Base-by-base conservation (phyloP, 345 rosid genomes). In the Microcos paniculata region DNA sequence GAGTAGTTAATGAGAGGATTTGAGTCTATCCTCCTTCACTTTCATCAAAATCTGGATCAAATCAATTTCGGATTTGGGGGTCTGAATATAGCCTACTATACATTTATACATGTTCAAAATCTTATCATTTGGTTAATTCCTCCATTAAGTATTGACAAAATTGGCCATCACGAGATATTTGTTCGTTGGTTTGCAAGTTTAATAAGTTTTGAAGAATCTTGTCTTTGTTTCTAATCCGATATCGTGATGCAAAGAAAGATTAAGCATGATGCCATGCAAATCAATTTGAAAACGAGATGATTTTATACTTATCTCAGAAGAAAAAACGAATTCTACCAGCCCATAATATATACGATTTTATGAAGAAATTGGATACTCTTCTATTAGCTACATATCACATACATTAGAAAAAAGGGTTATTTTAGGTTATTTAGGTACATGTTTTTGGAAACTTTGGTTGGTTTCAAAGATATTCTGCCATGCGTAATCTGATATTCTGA, bases 401-500 rank as follows among this genome's bases (percentile, higher is more conserved):
- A 52, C 1, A 55, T 9, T 21, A 12, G 18, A 66, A 14, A 45
- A 13, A 67, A 10, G 55, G 70, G 11, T 43, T 24, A 23, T 43
- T 38, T 42, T 7, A 65, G 35, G 30, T 48, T 69, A 16, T 28
- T 49, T 69, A 69, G 58, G 72, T 30, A 69, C 16, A 28, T 68
- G 40, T 15, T 24, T 68, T 68, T 48, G 56, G 42, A 68, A 28
- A 48, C 19, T 48, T 46, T 19, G 23, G 10, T 24, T 33, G 7
- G 64, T 62, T 72, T 55, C 53, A 21, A 71, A 78, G 81, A 55
- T 72, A 9, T 72, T 24, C 31, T 78, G n/a, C 18, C 38, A 70
- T 59, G 26, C 48, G 71, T 59, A 69, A 74, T 66, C 67, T 42
- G 35, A 73, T 73, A 38, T 51, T 52, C 48, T 65, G 69, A 65